Evolutionary conservation across 495 filamentous ascomycete genomes (phyloP).

Genomic region (Friedmanniomyces endolithicus): DNA sequence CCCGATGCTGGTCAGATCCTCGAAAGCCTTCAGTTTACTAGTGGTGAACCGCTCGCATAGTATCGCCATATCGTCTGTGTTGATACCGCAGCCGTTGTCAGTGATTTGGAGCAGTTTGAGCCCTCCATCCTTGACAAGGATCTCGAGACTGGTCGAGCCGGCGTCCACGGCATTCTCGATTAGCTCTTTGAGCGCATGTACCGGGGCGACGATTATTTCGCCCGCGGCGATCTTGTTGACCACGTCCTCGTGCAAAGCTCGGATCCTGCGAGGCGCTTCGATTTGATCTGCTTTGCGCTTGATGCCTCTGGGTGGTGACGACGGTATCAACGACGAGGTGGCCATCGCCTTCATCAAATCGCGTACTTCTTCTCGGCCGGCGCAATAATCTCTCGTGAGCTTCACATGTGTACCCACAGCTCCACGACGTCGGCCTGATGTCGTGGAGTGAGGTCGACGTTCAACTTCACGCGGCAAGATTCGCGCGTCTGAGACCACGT

Average conservation of each 20-base stretch:
- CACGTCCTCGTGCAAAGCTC: conserved; percentile 89
- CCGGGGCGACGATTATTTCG: conserved; percentile 95
- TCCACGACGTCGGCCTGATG: neutral
- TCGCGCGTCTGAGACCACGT: neutral
- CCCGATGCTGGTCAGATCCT: conserved; percentile 79
- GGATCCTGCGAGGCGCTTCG: conserved; percentile 54
- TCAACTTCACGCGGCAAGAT: neutral
- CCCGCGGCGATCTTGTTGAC: conserved; percentile 99
- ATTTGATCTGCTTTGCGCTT: conserved; percentile 51
- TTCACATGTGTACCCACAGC: neutral
- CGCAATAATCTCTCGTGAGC: neutral
- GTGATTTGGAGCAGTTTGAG: conserved; percentile 94
- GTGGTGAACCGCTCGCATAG: conserved; percentile 96
- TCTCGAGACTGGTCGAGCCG: conserved; percentile 80
- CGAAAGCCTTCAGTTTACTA: conserved; percentile 88
- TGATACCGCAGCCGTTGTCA: conserved; percentile 94
- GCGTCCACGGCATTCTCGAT: conserved; percentile 98
- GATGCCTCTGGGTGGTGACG: conserved; percentile 39
- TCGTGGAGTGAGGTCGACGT: neutral
- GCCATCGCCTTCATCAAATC: neutral
- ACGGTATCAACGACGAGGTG: neutral
- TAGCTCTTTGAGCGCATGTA: conserved; percentile 92
- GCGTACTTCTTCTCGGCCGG: neutral
- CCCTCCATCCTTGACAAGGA: conserved; percentile 91
- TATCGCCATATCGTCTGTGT: conserved; percentile 77